Conservation (phyloP, 2,329 filamentous ascomycete species). For the Echinosphaeria canescens region DNA sequence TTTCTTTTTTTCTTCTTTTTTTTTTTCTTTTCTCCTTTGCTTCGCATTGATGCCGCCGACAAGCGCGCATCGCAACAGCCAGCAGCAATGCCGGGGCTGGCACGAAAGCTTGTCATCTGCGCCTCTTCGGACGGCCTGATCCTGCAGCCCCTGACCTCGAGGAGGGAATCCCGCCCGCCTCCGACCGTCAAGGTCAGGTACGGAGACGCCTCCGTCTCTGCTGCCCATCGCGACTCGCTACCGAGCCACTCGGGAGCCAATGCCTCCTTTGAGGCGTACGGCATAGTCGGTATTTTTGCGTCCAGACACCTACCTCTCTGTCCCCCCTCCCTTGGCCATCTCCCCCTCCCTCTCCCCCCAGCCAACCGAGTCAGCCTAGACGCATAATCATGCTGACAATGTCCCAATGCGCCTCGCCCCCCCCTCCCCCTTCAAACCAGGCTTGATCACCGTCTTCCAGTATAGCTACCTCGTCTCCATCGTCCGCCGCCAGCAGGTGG, state of each 20-base stretch:
- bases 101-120: slow-evolving; percentile 61
- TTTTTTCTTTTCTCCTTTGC: slow-evolving; percentile 3
- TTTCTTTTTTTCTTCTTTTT: slow-evolving; percentile 1
- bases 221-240: slow-evolving; percentile 19
- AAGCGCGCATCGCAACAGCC: too few relatives aligned
- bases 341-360: background rate
- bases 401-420: too few relatives aligned
- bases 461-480: slow-evolving; percentile 75
- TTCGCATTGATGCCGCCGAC: slow-evolving; percentile 3
- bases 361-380: background rate
- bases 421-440: slow-evolving; percentile 19
- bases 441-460: slow-evolving; percentile 63
- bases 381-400: slow-evolving; percentile 1
- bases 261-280: slow-evolving; percentile 35
- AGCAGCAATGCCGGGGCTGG: slow-evolving; percentile 52
- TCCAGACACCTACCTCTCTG: slow-evolving; percentile 1
- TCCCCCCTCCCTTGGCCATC: background rate
- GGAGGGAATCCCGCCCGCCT: slow-evolving; percentile 33
- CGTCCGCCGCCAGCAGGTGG: slow-evolving; percentile 69
- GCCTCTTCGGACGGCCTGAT: slow-evolving; percentile 68
- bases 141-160: slow-evolving; percentile 46
- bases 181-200: slow-evolving; percentile 52
- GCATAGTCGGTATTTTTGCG: slow-evolving; percentile 32
- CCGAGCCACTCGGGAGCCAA: slow-evolving; percentile 20
- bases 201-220: slow-evolving; percentile 25